phyloP scores from a whole-genome alignment of 2,329 filamentous ascomycete species.

The Camillea tinctor region DNA sequence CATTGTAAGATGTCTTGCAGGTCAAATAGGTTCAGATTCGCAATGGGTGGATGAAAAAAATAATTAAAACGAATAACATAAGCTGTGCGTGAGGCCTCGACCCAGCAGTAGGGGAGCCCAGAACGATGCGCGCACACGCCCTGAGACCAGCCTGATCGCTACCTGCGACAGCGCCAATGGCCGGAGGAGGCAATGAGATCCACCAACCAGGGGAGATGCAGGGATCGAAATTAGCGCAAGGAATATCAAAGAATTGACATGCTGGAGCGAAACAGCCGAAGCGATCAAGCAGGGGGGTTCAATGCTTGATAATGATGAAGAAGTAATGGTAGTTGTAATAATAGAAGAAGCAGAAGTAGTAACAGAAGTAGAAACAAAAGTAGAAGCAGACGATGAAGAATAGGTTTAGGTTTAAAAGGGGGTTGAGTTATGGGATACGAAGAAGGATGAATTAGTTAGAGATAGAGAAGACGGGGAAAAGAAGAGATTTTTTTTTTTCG shows the following conservation, averaged over 20 bases:
- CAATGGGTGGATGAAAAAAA: background rate
- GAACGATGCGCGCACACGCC: background rate
- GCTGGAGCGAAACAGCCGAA: background rate
- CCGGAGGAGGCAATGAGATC: background rate
- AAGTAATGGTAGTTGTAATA: background rate
- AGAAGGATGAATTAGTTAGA: background rate
- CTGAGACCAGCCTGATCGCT: background rate
- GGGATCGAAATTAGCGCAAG: background rate
- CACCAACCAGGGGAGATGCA: slow-evolving; percentile 1
- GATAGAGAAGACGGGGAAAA: background rate
- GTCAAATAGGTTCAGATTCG: background rate
- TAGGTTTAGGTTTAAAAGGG: background rate
- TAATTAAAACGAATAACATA: too few relatives aligned
- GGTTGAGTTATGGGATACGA: too few relatives aligned
- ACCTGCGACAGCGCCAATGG: background rate
- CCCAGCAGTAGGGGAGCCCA: background rate
- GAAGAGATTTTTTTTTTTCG: background rate
- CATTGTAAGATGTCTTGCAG: slow-evolving; percentile 23
- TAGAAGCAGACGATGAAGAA: background rate
- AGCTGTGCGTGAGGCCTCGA: background rate
- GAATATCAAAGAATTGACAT: background rate
- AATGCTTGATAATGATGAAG: background rate
- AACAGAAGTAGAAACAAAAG: too few relatives aligned
- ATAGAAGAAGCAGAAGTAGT: too few relatives aligned
- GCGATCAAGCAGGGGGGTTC: slow-evolving; percentile 9